These are phyloP conservation scores for Tubosaeta brunneosetosa DNA, from an alignment of 768 basidiomycete genomes.

Conservation along the genomic window DNA sequence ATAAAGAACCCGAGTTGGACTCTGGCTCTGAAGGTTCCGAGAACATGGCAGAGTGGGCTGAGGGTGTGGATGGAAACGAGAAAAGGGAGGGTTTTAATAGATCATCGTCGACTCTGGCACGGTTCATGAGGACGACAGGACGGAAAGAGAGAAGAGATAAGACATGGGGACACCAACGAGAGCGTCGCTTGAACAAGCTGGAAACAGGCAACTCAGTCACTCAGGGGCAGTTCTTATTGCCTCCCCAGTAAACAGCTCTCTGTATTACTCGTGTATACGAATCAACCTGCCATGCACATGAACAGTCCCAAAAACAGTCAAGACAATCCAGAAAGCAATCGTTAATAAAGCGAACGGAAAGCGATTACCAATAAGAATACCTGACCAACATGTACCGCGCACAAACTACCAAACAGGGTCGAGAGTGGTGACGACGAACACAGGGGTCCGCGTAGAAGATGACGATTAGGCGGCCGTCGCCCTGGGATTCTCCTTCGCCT, in stretches of 20 bases:
- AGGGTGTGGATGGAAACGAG: constrained; percentile 4
- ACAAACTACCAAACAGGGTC: constrained; percentile 17
- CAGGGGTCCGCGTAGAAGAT: constrained; percentile 5
- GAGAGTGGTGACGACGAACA: not conserved
- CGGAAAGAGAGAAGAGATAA: constrained; percentile 21
- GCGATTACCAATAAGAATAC: constrained; percentile 33
- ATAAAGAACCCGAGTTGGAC: not conserved
- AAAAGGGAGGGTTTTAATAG: constrained; percentile 9
- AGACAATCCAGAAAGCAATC: constrained; percentile 6
- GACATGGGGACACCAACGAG: constrained; percentile 4
- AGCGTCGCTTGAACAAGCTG: constrained; percentile 22
- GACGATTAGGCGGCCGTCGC: constrained; percentile 21
- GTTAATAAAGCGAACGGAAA: constrained; percentile 19
- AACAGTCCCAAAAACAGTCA: not conserved
- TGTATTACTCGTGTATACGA: not conserved
- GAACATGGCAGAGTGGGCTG: constrained; percentile 12
- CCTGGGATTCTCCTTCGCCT: constrained; percentile 63
- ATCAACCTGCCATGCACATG: not conserved
- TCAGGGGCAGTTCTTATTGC: constrained; percentile 20
- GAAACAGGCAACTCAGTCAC: constrained; percentile 13
- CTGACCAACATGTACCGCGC: constrained; percentile 10
- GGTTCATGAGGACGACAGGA: constrained; percentile 35
- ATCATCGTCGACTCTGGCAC: constrained; percentile 39
- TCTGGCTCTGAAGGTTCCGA: constrained; percentile 13
- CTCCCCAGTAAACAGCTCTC: not conserved